phyloP scores from a whole-genome alignment of 371 early-diverging fungal genomes.

The Sporodiniella umbellata region DNA sequence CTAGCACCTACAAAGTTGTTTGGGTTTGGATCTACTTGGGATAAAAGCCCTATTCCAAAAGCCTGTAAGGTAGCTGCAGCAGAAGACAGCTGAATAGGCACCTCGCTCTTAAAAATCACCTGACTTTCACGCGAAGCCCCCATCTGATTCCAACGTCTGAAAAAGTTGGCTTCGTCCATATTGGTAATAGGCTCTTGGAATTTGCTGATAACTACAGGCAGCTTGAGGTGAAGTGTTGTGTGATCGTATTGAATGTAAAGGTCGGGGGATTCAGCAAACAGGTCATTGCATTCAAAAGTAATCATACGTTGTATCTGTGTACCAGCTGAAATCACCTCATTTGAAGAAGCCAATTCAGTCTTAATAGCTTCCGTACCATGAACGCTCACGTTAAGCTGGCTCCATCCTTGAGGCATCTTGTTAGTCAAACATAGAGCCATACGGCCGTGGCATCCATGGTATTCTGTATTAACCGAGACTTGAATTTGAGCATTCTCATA shows the following conservation, averaged over 20 bases:
- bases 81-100: constrained; percentile 49
- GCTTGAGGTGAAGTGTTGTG: constrained; percentile 49
- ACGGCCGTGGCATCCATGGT: constrained; percentile 80
- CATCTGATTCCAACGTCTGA: constrained; percentile 93
- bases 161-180: constrained; percentile 82
- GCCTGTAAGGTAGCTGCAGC: constrained; percentile 56
- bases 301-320: constrained; percentile 78
- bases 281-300: constrained; percentile 64
- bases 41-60: constrained; percentile 70
- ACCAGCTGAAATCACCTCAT: constrained; percentile 26
- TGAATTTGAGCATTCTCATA: constrained; percentile 86
- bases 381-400: constrained; percentile 16
- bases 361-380: constrained; percentile 16
- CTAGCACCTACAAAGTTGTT: constrained; percentile 88
- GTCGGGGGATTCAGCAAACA: constrained; percentile 56
- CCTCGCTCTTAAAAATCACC: constrained; percentile 60
- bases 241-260: constrained; percentile 63
- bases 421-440: constrained; percentile 88
- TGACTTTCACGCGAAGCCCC: constrained; percentile 80
- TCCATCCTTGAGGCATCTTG: constrained; percentile 52
- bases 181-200: constrained; percentile 82
- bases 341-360: not conserved
- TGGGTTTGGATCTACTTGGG: constrained; percentile 86
- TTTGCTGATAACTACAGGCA: constrained; percentile 81
- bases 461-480: constrained; percentile 87